Base-by-base conservation (phyloP, 2,329 filamentous ascomycete species). In the Aspergillus unguis region DNA sequence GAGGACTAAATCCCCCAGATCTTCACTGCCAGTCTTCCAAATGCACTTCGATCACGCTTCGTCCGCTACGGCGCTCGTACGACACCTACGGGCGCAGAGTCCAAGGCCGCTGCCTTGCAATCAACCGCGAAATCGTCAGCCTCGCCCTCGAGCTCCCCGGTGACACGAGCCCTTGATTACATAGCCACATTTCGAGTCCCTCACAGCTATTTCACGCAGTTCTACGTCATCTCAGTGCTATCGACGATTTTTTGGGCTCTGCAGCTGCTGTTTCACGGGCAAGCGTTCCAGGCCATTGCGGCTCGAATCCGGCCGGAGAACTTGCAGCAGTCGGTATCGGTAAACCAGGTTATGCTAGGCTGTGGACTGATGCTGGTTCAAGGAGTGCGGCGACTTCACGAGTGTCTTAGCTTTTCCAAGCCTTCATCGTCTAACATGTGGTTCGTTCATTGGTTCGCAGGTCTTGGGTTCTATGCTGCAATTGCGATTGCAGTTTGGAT, bases 161-260 rank as follows among this genome's bases (percentile, higher is more conserved):
- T 58, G 8, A 53, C 60, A 33, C 56, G 49, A 32, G 42, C 76
- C 42, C 73, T 84, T 54, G 81, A 85, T 61, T 67, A 66, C 52
- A 63, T 81, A 23, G 78, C 81, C 32, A 73, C 70, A 35, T 69
- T 80, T 59, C 82, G 83, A 66, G 86, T 96, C 33, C 91, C 92
- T 25, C 94, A 97, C 73, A 81, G 81, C 56, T 97, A 89, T 85
- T 97, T 97, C 71, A 81, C 80, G 40, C 88, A 94, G 62, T 97
- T 96, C 74, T 97, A 99, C 69, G 66, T 88, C 48, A 69, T 85
- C 33, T 92, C 89, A 3, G 73, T 91, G 4, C 66, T 75, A 2
- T 85, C 83, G 54, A 92, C 89, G 0, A 63, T 83, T 4, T 87
- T 92, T 68, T 96, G 92, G 90, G 81, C 79, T 0, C 70, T 73